A percentile compares a stretch with the other conserved stretches of the same genome.
phyloP scores from a whole-genome alignment of 2,329 filamentous ascomycete genomes.

The Penicillium sp. region DNA sequence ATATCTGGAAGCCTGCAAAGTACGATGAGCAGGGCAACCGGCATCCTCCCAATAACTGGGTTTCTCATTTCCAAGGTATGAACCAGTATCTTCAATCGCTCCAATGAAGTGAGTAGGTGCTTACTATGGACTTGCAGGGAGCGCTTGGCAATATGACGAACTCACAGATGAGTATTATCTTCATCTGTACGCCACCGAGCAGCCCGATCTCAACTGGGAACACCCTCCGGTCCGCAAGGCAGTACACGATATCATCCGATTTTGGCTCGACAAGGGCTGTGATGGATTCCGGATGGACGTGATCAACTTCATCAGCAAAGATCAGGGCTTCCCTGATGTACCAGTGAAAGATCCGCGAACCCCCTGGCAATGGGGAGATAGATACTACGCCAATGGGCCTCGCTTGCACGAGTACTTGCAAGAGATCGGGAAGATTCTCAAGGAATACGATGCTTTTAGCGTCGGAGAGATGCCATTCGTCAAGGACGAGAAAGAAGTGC shows the following conservation, averaged over 20 bases:
- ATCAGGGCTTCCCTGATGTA: slow-evolving; percentile 55
- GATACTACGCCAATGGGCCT: slow-evolving; percentile 60
- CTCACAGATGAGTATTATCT: slow-evolving; percentile 75
- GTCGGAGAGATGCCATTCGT: slow-evolving; percentile 64
- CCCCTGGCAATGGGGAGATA: slow-evolving; percentile 42
- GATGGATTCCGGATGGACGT: slow-evolving; percentile 76
- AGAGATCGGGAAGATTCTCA: slow-evolving; percentile 57
- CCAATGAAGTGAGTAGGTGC: neutral
- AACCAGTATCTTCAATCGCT: neutral
- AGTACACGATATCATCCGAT: slow-evolving; percentile 73
- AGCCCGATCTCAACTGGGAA: slow-evolving; percentile 88
- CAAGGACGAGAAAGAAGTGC: slow-evolving; percentile 53
- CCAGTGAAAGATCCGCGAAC: slow-evolving; percentile 36
- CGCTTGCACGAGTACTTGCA: slow-evolving; percentile 61
- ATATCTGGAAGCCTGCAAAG: slow-evolving; percentile 60
- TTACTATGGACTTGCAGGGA: slow-evolving; percentile 30
- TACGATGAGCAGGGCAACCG: slow-evolving; percentile 62
- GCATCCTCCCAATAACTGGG: slow-evolving; percentile 78
- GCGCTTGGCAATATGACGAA: slow-evolving; percentile 65
- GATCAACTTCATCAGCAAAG: slow-evolving; percentile 73
- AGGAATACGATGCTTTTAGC: slow-evolving; percentile 61
- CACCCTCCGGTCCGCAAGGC: slow-evolving; percentile 68
- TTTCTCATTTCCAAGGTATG: slow-evolving; percentile 45
- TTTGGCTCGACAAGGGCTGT: slow-evolving; percentile 76
- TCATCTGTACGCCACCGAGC: slow-evolving; percentile 72